A percentile compares a stretch with the other conserved stretches of the same genome.
These are phyloP conservation scores for Postia placenta DNA, from an alignment of 768 basidiomycete genomes.

Conservation along the genomic window DNA sequence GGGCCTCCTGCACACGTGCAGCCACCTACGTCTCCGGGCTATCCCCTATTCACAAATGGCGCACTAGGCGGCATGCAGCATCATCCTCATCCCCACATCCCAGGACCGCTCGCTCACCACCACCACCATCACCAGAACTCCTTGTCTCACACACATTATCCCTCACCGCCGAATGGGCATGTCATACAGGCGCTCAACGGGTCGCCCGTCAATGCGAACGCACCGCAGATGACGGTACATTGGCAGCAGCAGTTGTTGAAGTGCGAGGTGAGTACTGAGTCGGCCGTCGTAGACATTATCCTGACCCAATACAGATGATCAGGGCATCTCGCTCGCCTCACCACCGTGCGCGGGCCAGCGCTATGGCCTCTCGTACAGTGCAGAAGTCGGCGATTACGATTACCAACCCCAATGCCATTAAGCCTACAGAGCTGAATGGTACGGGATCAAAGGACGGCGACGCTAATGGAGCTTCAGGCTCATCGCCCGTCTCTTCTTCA, in stretches of 20 bases:
- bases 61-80: conserved; percentile 46
- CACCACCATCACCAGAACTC: conserved; percentile 80
- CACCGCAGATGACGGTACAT: conserved; percentile 70
- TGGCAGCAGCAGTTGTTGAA: conserved; percentile 95
- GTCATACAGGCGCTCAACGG: conserved; percentile 30
- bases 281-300: neutral
- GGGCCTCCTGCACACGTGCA: conserved; percentile 42
- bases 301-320: conserved; percentile 49
- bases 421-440: conserved; percentile 36
- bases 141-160: conserved; percentile 60
- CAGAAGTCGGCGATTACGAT: conserved; percentile 88
- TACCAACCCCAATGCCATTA: conserved; percentile 78
- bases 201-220: conserved; percentile 42
- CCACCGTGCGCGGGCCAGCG: conserved; percentile 92
- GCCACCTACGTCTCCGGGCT: conserved; percentile 68
- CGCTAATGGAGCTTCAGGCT: conserved; percentile 8
- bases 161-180: conserved; percentile 57
- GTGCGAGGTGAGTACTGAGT: conserved; percentile 68
- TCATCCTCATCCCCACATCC: conserved; percentile 53
- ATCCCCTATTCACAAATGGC: conserved; percentile 64
- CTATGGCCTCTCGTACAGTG: conserved; percentile 84
- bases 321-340: conserved; percentile 85
- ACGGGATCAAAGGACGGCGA: conserved; percentile 16
- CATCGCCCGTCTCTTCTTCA: conserved; percentile 5
- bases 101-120: conserved; percentile 44